phyloP scores from a whole-genome alignment of 2,329 filamentous ascomycete genomes.

The Cercospora sojina region DNA sequence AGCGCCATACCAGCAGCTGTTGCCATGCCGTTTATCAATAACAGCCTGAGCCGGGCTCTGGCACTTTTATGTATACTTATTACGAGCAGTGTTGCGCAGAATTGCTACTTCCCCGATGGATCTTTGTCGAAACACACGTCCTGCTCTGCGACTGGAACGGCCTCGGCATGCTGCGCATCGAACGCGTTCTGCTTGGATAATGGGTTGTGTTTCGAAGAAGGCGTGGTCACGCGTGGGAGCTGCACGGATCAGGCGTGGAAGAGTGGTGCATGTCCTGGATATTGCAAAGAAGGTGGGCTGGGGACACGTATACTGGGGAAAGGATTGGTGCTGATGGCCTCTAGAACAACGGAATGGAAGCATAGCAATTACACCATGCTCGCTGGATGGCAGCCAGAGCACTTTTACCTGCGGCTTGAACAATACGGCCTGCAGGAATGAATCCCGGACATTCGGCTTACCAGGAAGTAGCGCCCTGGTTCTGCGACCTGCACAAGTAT shows the following conservation, averaged over 20 bases:
- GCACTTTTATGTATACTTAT: slow-evolving; percentile 18
- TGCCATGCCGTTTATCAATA: slow-evolving; percentile 17
- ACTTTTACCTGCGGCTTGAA: slow-evolving; percentile 37
- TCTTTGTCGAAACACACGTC: slow-evolving; percentile 29
- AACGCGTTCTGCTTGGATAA: slow-evolving; percentile 36
- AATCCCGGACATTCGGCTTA: slow-evolving; percentile 33
- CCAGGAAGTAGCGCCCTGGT: slow-evolving; percentile 27
- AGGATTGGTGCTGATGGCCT: slow-evolving; percentile 5
- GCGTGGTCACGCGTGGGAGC: slow-evolving; percentile 34
- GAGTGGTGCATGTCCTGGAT: slow-evolving; percentile 32
- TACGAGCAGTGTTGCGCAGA: slow-evolving; percentile 23
- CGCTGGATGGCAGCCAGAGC: slow-evolving; percentile 21
- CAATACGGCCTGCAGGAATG: slow-evolving; percentile 26
- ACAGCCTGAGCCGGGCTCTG: slow-evolving; percentile 17
- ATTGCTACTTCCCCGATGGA: slow-evolving; percentile 36
- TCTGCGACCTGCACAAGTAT: slow-evolving; percentile 34
- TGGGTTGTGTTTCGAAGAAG: slow-evolving; percentile 36
- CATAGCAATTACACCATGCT: slow-evolving; percentile 33
- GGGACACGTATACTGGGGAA: not conserved
- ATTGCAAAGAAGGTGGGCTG: slow-evolving; percentile 33
- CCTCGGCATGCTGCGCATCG: slow-evolving; percentile 34
- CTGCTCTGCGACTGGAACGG: slow-evolving; percentile 20
- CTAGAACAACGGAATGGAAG: slow-evolving; percentile 15
- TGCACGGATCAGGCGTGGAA: slow-evolving; percentile 38
- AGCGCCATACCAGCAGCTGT: not conserved